These are phyloP conservation scores for Lepidium africanum DNA, from an alignment of 345 rosid species.

Conservation along the genomic window DNA sequence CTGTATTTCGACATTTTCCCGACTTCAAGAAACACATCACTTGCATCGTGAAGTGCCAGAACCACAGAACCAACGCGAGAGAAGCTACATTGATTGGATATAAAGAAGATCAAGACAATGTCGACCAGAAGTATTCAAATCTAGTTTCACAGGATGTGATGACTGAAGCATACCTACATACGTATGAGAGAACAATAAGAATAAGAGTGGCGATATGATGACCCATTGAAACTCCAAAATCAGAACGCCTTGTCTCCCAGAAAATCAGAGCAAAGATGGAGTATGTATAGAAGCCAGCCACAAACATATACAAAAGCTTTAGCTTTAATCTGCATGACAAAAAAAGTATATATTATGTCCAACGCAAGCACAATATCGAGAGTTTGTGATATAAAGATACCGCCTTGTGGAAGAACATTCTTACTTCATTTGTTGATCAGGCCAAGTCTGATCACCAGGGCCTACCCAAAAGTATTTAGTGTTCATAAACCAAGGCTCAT, in stretches of 20 bases:
- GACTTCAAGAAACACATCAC: conserved; percentile 64
- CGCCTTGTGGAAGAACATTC: conserved; percentile 9
- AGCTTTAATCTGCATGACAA: conserved; percentile 47
- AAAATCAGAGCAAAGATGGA: conserved; percentile 69
- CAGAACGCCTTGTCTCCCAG: conserved; percentile 84
- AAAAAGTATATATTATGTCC: neutral
- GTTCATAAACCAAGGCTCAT: conserved; percentile 81
- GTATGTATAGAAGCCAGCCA: conserved; percentile 74
- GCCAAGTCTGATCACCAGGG: conserved; percentile 79
- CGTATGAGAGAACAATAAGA: conserved; percentile 59
- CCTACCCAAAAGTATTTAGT: conserved; percentile 78
- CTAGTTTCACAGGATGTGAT: neutral
- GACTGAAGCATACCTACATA: conserved; percentile 44
- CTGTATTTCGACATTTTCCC: conserved; percentile 86
- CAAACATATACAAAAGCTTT: conserved; percentile 64
- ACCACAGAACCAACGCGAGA: conserved; percentile 63
- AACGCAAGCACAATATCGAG: neutral
- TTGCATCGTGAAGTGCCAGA: conserved; percentile 68
- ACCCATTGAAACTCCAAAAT: conserved; percentile 62
- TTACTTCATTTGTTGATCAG: conserved; percentile 78
- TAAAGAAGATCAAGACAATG: neutral
- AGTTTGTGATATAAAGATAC: neutral
- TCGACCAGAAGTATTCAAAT: neutral
- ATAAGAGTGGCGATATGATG: conserved; percentile 55
- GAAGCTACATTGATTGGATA: conserved; percentile 37